phyloP scores from a whole-genome alignment of 1,284 basidiomycete genomes.

The Termitomyces sp. region DNA sequence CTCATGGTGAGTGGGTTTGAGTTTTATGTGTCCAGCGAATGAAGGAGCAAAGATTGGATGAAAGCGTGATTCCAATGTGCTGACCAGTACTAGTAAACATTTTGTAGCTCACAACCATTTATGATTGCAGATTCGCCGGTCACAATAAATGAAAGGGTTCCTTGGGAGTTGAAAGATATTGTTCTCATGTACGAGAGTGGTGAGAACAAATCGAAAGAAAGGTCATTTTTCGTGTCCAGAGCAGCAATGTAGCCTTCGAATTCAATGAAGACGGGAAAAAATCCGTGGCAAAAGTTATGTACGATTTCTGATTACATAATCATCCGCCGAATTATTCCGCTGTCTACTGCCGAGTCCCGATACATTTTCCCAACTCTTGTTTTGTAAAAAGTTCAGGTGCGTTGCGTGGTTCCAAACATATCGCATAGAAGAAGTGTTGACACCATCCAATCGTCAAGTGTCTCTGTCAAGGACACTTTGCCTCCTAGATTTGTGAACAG shows the following conservation, averaged over 20 bases:
- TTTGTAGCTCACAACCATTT: no score
- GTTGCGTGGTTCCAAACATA: background rate
- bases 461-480: constrained; percentile 11
- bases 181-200: background rate
- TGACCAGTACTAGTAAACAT: background rate
- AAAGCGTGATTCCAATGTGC: no score
- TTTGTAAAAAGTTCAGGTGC: constrained; percentile 18
- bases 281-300: background rate
- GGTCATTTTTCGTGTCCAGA: background rate
- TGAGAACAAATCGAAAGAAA: background rate
- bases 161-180: background rate
- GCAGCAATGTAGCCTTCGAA: background rate
- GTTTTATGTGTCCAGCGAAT: background rate
- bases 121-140: background rate
- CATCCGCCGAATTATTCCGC: constrained; percentile 39
- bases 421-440: background rate
- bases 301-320: constrained; percentile 26
- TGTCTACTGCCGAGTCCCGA: constrained; percentile 13
- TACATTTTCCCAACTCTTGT: constrained; percentile 16
- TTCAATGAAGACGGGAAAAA: background rate
- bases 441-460: background rate
- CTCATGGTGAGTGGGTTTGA: no score
- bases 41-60: background rate
- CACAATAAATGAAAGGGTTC: background rate
- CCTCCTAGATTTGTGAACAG: constrained; percentile 16